Conservation (phyloP, 306 rosid species). For the Cucurbita ficifolia region DNA sequence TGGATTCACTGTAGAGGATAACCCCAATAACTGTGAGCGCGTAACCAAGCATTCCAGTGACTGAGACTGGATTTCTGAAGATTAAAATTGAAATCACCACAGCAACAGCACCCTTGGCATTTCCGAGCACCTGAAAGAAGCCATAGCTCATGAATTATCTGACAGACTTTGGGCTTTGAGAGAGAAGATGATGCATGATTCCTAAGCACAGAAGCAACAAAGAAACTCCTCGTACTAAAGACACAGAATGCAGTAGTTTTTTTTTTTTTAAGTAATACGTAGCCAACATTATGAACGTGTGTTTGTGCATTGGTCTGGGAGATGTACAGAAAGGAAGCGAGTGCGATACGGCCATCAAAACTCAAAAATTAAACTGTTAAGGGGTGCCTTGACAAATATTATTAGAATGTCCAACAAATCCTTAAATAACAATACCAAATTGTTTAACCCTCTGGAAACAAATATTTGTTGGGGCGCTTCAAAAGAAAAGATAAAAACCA, state of each 20-base stretch:
- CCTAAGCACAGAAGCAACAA: background rate
- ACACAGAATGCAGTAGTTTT: background rate
- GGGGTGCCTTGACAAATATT: background rate
- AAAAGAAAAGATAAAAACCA: background rate
- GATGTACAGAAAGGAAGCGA: background rate
- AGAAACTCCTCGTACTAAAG: background rate
- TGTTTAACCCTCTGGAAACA: background rate
- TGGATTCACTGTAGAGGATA: conserved; percentile 88
- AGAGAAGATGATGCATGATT: background rate
- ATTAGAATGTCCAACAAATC: background rate
- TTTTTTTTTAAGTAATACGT: background rate
- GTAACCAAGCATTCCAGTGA: conserved; percentile 96
- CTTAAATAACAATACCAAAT: background rate
- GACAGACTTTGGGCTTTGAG: background rate
- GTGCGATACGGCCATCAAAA: background rate
- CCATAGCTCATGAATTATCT: background rate
- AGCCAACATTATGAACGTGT: background rate
- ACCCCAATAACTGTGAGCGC: conserved; percentile 87
- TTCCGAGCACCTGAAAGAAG: conserved; percentile 77
- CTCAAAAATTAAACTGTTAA: background rate
- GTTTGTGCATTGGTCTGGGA: background rate
- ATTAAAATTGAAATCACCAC: conserved; percentile 92
- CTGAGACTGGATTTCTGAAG: conserved; percentile 92
- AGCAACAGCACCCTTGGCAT: conserved; percentile 99
- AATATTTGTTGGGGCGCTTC: background rate